Percentiles rank a stretch among this genome's conserved stretches.
These are phyloP conservation scores for Biancaea sappan DNA, from an alignment of 306 rosid species.

Conservation along the genomic window DNA sequence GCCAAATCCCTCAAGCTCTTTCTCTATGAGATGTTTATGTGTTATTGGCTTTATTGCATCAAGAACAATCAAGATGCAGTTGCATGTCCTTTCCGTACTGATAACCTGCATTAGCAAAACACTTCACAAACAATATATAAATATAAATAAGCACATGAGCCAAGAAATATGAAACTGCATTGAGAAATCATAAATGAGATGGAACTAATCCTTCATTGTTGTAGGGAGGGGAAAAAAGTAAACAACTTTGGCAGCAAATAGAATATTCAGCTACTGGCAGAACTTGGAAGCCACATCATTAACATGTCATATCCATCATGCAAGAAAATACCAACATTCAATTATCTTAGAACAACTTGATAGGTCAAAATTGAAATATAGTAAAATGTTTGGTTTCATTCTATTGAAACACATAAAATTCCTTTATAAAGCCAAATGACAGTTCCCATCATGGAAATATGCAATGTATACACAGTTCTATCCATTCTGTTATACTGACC, in stretches of 20 bases:
- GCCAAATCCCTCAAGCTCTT: conserved; percentile 99
- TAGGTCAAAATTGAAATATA: neutral
- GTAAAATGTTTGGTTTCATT: neutral
- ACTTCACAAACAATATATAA: conserved; percentile 27
- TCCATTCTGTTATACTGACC: neutral
- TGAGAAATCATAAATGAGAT: neutral
- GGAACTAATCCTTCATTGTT: neutral
- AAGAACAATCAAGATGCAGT: conserved; percentile 91
- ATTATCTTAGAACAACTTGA: conserved; percentile 10
- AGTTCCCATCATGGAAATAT: neutral
- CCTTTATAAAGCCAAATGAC: neutral
- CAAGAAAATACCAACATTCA: neutral
- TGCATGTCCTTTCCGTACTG: conserved; percentile 99
- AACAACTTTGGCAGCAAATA: conserved; percentile 11
- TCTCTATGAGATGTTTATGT: conserved; percentile 93
- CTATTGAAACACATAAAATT: neutral
- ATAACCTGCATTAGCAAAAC: conserved; percentile 70
- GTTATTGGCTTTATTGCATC: conserved; percentile 99
- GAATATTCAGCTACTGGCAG: conserved; percentile 9
- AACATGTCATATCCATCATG: neutral
- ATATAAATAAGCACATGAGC: neutral
- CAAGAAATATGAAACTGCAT: conserved; percentile 17
- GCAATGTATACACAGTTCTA: neutral
- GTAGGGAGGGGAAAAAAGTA: neutral
- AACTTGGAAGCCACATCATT: conserved; percentile 12